These are phyloP conservation scores for Colletotrichum agaves DNA, from an alignment of 2,329 filamentous ascomycete species.

Conservation along the genomic window DNA sequence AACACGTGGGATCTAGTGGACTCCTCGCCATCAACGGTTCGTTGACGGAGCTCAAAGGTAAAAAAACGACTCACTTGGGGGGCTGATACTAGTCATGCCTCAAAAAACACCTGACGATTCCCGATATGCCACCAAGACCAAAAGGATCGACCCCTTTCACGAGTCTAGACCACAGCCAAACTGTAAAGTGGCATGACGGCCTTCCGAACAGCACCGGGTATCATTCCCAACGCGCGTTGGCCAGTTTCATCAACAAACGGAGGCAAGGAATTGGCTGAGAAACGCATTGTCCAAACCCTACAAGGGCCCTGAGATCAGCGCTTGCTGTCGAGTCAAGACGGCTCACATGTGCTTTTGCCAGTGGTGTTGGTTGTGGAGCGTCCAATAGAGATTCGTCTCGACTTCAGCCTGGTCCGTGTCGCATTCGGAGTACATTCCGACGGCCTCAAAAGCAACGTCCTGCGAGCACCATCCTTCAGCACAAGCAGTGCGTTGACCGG, in stretches of 20 bases:
- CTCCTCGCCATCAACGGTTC: neutral
- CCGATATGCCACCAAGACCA: constrained; percentile 16
- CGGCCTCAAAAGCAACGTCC: constrained; percentile 4
- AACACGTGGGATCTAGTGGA: constrained; percentile 11
- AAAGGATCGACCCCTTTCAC: constrained; percentile 25
- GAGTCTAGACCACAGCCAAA: constrained; percentile 4
- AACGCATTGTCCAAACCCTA: constrained; percentile 7
- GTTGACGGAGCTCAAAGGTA: neutral
- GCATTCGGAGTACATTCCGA: constrained; percentile 4
- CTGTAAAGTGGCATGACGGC: neutral
- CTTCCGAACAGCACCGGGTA: neutral
- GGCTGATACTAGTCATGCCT: constrained; percentile 18
- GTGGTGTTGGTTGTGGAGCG: neutral
- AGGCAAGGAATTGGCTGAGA: constrained; percentile 5
- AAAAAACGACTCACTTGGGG: neutral
- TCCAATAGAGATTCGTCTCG: neutral
- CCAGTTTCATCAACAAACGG: constrained; percentile 3
- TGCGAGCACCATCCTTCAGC: neutral
- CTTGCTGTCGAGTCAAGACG: constrained; percentile 16
- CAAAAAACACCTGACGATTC: constrained; percentile 14
- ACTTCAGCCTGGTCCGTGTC: constrained; percentile 1
- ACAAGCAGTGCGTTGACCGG: neutral
- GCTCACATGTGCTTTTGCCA: neutral
- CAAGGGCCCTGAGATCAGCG: constrained; percentile 1
- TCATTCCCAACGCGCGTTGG: constrained; percentile 14